Evolutionary conservation across 768 basidiomycete species (phyloP).

Genomic region (Holtermannia corniformis): DNA sequence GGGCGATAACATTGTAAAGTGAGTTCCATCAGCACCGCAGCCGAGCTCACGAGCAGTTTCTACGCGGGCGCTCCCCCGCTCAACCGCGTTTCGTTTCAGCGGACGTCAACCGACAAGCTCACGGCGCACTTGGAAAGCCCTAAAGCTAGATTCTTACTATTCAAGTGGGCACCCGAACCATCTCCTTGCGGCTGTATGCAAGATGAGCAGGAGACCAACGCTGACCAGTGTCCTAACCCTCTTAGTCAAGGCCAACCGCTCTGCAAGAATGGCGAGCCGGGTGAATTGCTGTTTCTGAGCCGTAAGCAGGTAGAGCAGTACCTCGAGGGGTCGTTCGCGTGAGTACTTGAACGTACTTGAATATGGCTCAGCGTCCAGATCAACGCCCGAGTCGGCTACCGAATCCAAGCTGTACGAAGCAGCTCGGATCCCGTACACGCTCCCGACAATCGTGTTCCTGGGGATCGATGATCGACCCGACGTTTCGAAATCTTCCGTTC

Average conservation of each 20-base stretch:
- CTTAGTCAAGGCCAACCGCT: slow-evolving; percentile 18
- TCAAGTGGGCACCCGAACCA: slow-evolving; percentile 65
- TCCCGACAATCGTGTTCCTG: slow-evolving; percentile 33
- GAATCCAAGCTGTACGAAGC: slow-evolving; percentile 49
- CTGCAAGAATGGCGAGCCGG: slow-evolving; percentile 47
- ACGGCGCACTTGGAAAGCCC: slow-evolving; percentile 57
- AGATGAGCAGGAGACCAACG: slow-evolving; percentile 38
- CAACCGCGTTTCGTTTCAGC: slow-evolving; percentile 48
- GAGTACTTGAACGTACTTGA: neutral
- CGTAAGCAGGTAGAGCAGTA: slow-evolving; percentile 61
- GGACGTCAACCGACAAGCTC: slow-evolving; percentile 70
- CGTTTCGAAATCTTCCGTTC: slow-evolving; percentile 30
- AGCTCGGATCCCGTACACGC: slow-evolving; percentile 18
- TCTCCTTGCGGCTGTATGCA: slow-evolving; percentile 37
- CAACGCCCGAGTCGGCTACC: slow-evolving; percentile 36
- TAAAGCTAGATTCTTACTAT: slow-evolving; percentile 65
- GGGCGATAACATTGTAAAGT: slow-evolving; percentile 42
- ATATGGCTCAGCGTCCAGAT: neutral
- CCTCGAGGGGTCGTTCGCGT: neutral
- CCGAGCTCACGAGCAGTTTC: slow-evolving; percentile 23
- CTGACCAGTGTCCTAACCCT: slow-evolving; percentile 19
- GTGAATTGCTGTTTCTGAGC: slow-evolving; percentile 54
- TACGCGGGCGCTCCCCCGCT: slow-evolving; percentile 42
- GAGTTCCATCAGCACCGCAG: slow-evolving; percentile 8
- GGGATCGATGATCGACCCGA: slow-evolving; percentile 36